These are phyloP conservation scores for Claviceps capensis DNA, from an alignment of 2,329 filamentous ascomycete species.

Conservation along the genomic window DNA sequence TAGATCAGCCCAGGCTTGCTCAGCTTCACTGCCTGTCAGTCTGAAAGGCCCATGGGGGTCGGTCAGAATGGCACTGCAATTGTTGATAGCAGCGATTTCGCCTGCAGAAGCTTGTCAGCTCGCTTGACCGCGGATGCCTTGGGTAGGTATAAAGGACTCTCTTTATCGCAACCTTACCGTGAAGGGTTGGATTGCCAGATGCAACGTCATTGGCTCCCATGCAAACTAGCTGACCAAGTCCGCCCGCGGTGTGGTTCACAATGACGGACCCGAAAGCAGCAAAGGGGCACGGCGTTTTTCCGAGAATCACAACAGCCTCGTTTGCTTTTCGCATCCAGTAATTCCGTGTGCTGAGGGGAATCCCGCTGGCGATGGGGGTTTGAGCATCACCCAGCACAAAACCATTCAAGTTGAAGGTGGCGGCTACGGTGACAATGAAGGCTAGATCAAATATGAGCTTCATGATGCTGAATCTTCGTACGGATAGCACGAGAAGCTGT, in stretches of 20 bases:
- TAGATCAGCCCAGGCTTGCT: slow-evolving; percentile 31
- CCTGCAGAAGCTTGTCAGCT: slow-evolving; percentile 13
- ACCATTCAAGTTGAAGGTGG: not conserved
- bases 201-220: slow-evolving; percentile 33
- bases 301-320: slow-evolving; percentile 23
- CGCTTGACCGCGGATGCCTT: not conserved
- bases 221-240: slow-evolving; percentile 32
- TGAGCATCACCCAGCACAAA: not conserved
- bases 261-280: slow-evolving; percentile 39
- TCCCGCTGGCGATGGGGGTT: slow-evolving; percentile 5
- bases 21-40: slow-evolving; percentile 24
- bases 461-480: not conserved
- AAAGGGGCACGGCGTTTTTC: slow-evolving; percentile 32
- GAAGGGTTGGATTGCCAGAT: slow-evolving; percentile 37
- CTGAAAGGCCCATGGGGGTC: slow-evolving; percentile 30
- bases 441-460: not conserved
- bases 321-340: slow-evolving; percentile 41
- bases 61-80: slow-evolving; percentile 35
- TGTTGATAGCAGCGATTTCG: slow-evolving; percentile 40
- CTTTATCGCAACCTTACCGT: slow-evolving; percentile 21
- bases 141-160: not conserved
- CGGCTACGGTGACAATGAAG: not conserved
- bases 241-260: slow-evolving; percentile 37
- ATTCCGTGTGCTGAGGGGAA: slow-evolving; percentile 25
- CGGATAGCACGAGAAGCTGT: not conserved